phyloP scores from a whole-genome alignment of 2,329 filamentous ascomycete species.

The Fusarium circinatum region DNA sequence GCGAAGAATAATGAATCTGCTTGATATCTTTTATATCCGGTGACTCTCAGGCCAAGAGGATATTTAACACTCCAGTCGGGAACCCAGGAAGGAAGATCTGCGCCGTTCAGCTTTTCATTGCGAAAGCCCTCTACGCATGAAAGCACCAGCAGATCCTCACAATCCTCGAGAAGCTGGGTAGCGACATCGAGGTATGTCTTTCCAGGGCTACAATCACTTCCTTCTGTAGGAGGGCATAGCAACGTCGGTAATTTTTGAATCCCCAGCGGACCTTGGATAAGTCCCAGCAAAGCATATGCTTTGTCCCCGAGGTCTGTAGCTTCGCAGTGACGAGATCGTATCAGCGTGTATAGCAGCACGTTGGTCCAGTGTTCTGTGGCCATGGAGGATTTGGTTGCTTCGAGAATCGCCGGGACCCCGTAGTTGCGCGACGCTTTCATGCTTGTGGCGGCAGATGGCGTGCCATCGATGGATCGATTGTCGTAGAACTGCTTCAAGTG shows the following conservation, averaged over 20 bases:
- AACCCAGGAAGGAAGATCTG: not conserved
- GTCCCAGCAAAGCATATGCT: not conserved
- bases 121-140: not conserved
- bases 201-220: not conserved
- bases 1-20: not conserved
- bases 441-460: not conserved
- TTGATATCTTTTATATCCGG: not conserved
- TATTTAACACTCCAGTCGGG: not conserved
- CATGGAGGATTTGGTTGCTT: not conserved
- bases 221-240: not conserved
- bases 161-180: not conserved
- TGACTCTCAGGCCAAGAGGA: not conserved
- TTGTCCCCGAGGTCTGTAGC: not conserved
- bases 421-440: not conserved
- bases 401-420: not conserved
- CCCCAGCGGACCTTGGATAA: not conserved
- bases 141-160: not conserved
- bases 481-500: not conserved
- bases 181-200: not conserved
- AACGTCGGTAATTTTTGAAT: not conserved
- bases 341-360: not conserved
- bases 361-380: not conserved
- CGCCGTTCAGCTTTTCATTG: not conserved
- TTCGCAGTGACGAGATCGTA: not conserved
- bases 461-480: not conserved